Conservation (phyloP, 1,139 yeast species). For the Lodderomyces orthopsilosis region DNA sequence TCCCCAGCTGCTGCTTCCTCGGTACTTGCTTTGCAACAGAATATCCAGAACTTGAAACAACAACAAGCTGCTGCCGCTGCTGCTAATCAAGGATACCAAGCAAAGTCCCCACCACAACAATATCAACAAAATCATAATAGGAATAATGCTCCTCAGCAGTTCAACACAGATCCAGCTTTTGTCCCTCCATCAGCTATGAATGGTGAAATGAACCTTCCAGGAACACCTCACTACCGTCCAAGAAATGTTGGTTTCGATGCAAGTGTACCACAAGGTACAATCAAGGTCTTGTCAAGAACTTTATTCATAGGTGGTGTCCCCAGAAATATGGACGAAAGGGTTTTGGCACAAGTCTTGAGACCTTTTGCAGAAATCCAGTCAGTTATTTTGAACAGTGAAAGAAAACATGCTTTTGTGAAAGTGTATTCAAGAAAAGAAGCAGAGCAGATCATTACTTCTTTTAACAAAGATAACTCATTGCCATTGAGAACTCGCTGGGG, state of each 20-base stretch:
- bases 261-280: conserved; percentile 71
- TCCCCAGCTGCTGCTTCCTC: conserved; percentile 25
- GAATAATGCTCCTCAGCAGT: conserved; percentile 10
- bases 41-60: conserved; percentile 12
- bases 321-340: conserved; percentile 71
- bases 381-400: conserved; percentile 78
- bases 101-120: conserved; percentile 11
- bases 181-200: conserved; percentile 15
- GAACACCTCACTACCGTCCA: conserved; percentile 71
- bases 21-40: conserved; percentile 13
- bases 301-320: conserved; percentile 94
- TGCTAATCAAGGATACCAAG: conserved; percentile 12
- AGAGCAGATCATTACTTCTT: conserved; percentile 62
- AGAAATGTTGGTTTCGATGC: conserved; percentile 69
- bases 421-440: conserved; percentile 96
- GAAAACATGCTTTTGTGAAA: conserved; percentile 94
- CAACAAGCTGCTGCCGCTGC: conserved; percentile 6
- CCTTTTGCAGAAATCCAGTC: conserved; percentile 97
- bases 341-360: conserved; percentile 62
- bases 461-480: conserved; percentile 49
- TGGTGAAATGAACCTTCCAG: conserved; percentile 65
- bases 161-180: conserved; percentile 7
- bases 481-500: conserved; percentile 94
- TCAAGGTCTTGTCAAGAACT: conserved; percentile 86
- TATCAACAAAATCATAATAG: conserved; percentile 12